Base-by-base conservation (phyloP, 1,284 basidiomycete species). In the Cutaneotrichosporon sp. region DNA sequence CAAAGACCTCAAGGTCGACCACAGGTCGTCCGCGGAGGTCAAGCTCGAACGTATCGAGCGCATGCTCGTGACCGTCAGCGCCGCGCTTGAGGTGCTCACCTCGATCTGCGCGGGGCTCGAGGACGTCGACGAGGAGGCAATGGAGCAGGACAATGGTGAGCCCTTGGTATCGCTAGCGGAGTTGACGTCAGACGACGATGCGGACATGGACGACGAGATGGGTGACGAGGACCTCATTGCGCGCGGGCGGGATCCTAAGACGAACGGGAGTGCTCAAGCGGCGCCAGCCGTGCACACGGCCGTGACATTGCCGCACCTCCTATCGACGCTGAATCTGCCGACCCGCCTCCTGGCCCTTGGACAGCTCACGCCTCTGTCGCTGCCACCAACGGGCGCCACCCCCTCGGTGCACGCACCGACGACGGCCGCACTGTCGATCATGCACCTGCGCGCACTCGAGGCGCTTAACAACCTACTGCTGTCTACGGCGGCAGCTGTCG, bases 401-500 rank as follows among this genome's bases (percentile, higher is more conserved):
- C 80, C 81, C 5, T 88, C 87, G 0, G 76, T 80, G 14, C 88
- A 92, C 68, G 87, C 88, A 40, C 90, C 89, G 2, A 90, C 85
- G 13, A 92, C 90, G 0, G 88, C 89, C 10, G 84, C 80, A 8
- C 80, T 94, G 36, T 82, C 85, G 56, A 81, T 84, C 1, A 82
- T 94, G 42, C 90, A 94, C 68, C 79, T 90, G 46, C 80, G 85
- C 56, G 88, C 90, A 8, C 79, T 93, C 46, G 90, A 94, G 72
- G 91, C 90, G 62, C 80, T 96, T 52, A 93, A 90, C 70, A 96
- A 97, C 72, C 79, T 92, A 14, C 86, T 93, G 64, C 78, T 94
- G 46, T 85, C 88, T 1, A 78, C 73, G 12, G 69, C 71, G 4
- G 70, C 74, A 1, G 45, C 60, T 2, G 36, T 50, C 10, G 34